These are phyloP conservation scores for Pichia sp. DNA, from an alignment of 1,139 yeast genomes.

Conservation along the genomic window DNA sequence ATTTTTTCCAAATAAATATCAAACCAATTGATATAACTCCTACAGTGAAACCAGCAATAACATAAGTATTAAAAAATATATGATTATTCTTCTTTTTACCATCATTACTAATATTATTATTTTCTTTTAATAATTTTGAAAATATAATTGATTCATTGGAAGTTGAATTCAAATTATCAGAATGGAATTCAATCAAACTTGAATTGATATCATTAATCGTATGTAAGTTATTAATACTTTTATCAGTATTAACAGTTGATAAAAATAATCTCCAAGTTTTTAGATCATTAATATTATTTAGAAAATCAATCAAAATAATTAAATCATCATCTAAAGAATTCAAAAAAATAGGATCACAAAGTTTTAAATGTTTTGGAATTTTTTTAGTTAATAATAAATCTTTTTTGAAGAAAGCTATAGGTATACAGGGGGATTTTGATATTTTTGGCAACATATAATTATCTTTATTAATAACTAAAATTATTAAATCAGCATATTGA, in stretches of 20 bases:
- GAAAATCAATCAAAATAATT: constrained; percentile 28
- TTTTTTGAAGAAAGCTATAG: constrained; percentile 20
- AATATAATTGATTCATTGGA: neutral
- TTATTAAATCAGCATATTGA: constrained; percentile 21
- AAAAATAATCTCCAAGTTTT: constrained; percentile 11
- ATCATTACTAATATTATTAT: neutral
- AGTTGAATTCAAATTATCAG: constrained; percentile 1
- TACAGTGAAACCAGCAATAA: constrained; percentile 25
- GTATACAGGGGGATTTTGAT: constrained; percentile 27
- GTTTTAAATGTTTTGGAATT: constrained; percentile 13
- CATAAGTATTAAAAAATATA: constrained; percentile 13
- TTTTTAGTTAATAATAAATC: constrained; percentile 1
- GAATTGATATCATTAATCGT: constrained; percentile 20
- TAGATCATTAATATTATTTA: constrained; percentile 20
- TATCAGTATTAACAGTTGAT: neutral
- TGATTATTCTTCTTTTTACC: constrained; percentile 4
- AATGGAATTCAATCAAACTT: constrained; percentile 17
- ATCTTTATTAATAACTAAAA: constrained; percentile 25
- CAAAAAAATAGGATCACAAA: constrained; percentile 39
- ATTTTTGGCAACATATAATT: constrained; percentile 27
- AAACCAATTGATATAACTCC: constrained; percentile 28
- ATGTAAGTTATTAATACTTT: neutral
- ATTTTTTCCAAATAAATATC: constrained; percentile 23
- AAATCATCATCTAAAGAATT: constrained; percentile 65
- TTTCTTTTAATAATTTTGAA: neutral